Evolutionary conservation across 148 eudicot species (phyloP).

Genomic region (Polygonum maritimum): DNA sequence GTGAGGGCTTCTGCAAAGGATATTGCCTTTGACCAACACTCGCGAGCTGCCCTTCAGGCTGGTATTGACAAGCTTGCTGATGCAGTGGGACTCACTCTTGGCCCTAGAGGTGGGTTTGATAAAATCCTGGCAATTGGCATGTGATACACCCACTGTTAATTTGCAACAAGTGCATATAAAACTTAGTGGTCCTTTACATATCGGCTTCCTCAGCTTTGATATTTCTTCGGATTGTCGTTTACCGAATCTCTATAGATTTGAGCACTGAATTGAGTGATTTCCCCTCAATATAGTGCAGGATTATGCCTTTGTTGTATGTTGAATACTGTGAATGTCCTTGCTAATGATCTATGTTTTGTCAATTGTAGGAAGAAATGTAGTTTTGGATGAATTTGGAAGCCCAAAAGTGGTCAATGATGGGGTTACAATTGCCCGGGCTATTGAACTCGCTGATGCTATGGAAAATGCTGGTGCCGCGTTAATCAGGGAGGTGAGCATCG

Average conservation of each 20-base stretch:
- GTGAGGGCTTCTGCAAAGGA: slow-evolving; percentile 82
- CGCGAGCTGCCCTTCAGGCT: slow-evolving; percentile 76
- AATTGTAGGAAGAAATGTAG: slow-evolving; percentile 82
- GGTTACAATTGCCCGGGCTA: slow-evolving; percentile 94
- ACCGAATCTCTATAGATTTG: background rate
- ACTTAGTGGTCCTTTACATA: background rate
- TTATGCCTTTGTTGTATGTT: background rate
- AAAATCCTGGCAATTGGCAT: background rate
- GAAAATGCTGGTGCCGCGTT: slow-evolving; percentile 98
- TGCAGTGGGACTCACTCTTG: slow-evolving; percentile 89
- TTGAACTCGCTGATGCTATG: slow-evolving; percentile 92
- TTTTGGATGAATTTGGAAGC: slow-evolving; percentile 81
- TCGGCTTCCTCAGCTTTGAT: background rate
- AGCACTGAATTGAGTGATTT: background rate
- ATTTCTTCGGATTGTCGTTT: background rate
- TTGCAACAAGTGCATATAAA: background rate
- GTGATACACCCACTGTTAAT: background rate
- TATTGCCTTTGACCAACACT: slow-evolving; percentile 74
- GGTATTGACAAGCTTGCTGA: slow-evolving; percentile 95
- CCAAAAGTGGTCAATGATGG: slow-evolving; percentile 96
- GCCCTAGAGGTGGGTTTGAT: slow-evolving; percentile 66
- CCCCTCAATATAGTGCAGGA: background rate
- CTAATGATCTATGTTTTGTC: background rate
- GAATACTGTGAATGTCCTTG: background rate
- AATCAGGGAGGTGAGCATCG: slow-evolving; percentile 63